Percentiles rank a stretch among this genome's conserved stretches.
phyloP scores from a whole-genome alignment of 805 yeast species.

The Candida koratica region DNA sequence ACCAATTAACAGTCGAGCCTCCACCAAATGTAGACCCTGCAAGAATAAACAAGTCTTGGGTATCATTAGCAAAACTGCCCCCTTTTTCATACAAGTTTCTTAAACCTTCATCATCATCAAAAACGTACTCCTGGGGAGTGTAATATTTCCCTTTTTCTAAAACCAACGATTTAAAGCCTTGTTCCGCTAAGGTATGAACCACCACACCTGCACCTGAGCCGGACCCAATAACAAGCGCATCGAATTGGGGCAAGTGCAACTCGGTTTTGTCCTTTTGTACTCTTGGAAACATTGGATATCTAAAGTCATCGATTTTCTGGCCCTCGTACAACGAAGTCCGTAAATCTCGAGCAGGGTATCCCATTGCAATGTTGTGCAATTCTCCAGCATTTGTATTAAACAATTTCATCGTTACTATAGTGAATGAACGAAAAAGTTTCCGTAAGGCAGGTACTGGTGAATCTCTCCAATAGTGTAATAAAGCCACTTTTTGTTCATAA shows the following conservation, averaged over 20 bases:
- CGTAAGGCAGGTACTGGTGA: constrained; percentile 37
- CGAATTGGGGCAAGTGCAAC: constrained; percentile 36
- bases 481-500: constrained; percentile 24
- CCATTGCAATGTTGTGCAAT: constrained; percentile 33
- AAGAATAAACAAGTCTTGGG: constrained; percentile 33
- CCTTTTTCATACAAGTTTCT: constrained; percentile 35
- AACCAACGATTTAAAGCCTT: constrained; percentile 43
- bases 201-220: constrained; percentile 54
- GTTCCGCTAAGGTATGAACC: constrained; percentile 42
- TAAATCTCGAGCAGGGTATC: constrained; percentile 33
- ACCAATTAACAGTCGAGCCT: constrained; percentile 57
- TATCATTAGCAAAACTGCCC: constrained; percentile 34
- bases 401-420: constrained; percentile 21
- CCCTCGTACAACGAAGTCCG: constrained; percentile 28
- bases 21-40: constrained; percentile 59
- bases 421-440: constrained; percentile 29
- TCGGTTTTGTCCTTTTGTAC: constrained; percentile 27
- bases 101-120: constrained; percentile 36
- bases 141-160: constrained; percentile 50
- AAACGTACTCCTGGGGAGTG: constrained; percentile 29
- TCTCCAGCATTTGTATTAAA: constrained; percentile 29
- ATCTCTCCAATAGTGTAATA: constrained; percentile 38
- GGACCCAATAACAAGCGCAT: constrained; percentile 48
- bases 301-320: constrained; percentile 23
- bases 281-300: constrained; percentile 27